Conservation (phyloP, 495 filamentous ascomycete genomes). For the Choiromyces venosus region DNA sequence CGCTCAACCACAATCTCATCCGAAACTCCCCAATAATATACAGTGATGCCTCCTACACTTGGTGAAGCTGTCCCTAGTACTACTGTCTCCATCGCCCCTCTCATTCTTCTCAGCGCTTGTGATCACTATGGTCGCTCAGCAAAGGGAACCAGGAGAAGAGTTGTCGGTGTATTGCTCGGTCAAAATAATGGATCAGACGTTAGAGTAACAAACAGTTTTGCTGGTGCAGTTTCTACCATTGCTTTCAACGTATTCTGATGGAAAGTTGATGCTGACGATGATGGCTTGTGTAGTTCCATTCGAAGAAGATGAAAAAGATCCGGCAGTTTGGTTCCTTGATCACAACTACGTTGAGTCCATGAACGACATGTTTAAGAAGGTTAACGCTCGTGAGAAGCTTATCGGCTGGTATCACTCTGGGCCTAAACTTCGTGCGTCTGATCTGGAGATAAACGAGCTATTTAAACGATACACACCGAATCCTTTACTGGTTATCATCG, state of each 20-base stretch:
- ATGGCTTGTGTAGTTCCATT: constrained; percentile 68
- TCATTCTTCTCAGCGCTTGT: constrained; percentile 95
- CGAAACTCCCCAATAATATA: constrained; percentile 13
- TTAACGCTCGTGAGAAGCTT: constrained; percentile 97
- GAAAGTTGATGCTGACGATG: constrained; percentile 24
- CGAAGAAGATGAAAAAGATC: constrained; percentile 97
- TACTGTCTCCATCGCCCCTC: constrained; percentile 91
- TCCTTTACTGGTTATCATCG: constrained; percentile 92
- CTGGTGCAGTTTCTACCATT: constrained; percentile 57
- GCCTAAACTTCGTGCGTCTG: constrained; percentile 90
- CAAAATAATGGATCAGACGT: constrained; percentile 94
- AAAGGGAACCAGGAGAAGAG: constrained; percentile 84
- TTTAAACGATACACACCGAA: constrained; percentile 99
- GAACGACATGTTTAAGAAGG: constrained; percentile 99
- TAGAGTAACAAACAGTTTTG: constrained; percentile 97
- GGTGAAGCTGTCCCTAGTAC: constrained; percentile 39
- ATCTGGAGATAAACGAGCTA: constrained; percentile 98
- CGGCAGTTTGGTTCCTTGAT: constrained; percentile 97
- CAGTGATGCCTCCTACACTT: constrained; percentile 40
- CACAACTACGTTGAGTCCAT: constrained; percentile 99
- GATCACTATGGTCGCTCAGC: constrained; percentile 95
- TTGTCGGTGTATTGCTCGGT: constrained; percentile 89
- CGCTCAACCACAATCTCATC: constrained; percentile 24
- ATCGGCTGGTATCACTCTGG: constrained; percentile 99
- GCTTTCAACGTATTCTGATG: constrained; percentile 20